Evolutionary conservation across 2,329 filamentous ascomycete species (phyloP), one percentile per base, ranked within the genome.

Genomic region (Rutstroemia sp.): DNA sequence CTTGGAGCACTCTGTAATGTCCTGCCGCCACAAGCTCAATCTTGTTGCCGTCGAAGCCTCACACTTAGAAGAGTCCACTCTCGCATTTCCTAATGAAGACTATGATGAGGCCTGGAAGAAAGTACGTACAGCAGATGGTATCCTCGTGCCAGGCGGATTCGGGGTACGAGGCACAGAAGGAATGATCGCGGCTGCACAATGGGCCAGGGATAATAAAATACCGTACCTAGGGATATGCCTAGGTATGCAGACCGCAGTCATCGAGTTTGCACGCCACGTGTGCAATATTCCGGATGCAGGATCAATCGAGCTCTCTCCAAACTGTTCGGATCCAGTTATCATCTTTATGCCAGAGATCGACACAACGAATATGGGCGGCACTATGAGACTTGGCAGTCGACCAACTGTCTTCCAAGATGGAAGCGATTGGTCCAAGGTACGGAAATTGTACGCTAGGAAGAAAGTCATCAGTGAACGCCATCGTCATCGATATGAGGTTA

Each of bases 301-400:
- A 7, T 69, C 67, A 1, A 57, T 59, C 2, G 68, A 70, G 51
- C 51, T 69, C 5, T 57, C 60, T 17, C 69, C 72, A 8, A 56
- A 69, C 17, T 61, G 57, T 25, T 14, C 54, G 1, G 63, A 69
- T 36, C 58, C 61, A 34, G 62, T 89, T 25, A 83, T 99, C 63
- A 81, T 97, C 64, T 92, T 88, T 74, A 99, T 97, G 94, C 92
- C 92, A 2, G 92, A 96, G 71, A 81, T 87, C 63, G 81, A 87
- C 72, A 82, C 84, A 68, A 78, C 77, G 16, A 84, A 86, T 60
- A 78, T 92, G 72, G 90, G 91, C 54, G 91, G 88, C 17, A 95
- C 88, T 1, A 95, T 95, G 91, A 81, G 90, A 58, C 82, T 95
- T 16, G 40, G 91, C 57, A 79, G 84, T 21, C 84, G 87, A 25